phyloP scores from a whole-genome alignment of 2,329 filamentous ascomycete genomes.

The Aspergillus versicolor region DNA sequence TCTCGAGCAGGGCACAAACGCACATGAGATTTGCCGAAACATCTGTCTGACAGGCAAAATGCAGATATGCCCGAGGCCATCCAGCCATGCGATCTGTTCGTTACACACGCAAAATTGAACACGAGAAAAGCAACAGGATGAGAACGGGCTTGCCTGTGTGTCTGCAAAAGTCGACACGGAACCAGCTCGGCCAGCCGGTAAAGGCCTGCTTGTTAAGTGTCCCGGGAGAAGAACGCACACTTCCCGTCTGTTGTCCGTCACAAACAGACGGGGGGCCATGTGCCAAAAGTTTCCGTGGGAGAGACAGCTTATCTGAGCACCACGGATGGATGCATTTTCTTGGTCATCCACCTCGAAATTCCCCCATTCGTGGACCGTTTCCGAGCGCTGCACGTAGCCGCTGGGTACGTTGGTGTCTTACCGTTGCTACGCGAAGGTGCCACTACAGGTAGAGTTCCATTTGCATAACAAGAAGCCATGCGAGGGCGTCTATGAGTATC shows the following conservation, averaged over 20 bases:
- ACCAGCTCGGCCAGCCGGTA: not conserved
- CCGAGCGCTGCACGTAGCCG: conserved; percentile 24
- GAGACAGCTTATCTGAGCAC: conserved; percentile 1
- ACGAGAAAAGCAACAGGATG: not conserved
- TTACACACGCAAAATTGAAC: conserved; percentile 12
- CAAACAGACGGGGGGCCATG: conserved; percentile 2
- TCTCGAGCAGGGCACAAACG: conserved; percentile 15
- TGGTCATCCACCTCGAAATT: conserved; percentile 14
- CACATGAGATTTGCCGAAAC: conserved; percentile 15
- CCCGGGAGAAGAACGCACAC: not conserved
- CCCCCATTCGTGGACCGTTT: conserved; percentile 19
- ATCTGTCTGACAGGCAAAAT: conserved; percentile 9
- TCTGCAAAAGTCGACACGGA: not conserved
- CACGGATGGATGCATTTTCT: conserved; percentile 5
- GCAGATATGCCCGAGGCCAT: conserved; percentile 15
- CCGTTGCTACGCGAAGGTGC: conserved; percentile 9
- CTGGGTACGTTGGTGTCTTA: conserved; percentile 25
- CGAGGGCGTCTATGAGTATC: conserved; percentile 1
- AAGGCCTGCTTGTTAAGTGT: not conserved
- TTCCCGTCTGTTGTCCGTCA: not conserved
- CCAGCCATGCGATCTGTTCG: conserved; percentile 16
- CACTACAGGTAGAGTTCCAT: not conserved
- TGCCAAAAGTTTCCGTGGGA: not conserved
- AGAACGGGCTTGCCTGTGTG: not conserved
- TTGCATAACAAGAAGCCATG: not conserved